Percentiles rank a stretch among this genome's conserved stretches.
Conservation (phyloP, 495 filamentous ascomycete species). For the Hyaloscypha variabilis region DNA sequence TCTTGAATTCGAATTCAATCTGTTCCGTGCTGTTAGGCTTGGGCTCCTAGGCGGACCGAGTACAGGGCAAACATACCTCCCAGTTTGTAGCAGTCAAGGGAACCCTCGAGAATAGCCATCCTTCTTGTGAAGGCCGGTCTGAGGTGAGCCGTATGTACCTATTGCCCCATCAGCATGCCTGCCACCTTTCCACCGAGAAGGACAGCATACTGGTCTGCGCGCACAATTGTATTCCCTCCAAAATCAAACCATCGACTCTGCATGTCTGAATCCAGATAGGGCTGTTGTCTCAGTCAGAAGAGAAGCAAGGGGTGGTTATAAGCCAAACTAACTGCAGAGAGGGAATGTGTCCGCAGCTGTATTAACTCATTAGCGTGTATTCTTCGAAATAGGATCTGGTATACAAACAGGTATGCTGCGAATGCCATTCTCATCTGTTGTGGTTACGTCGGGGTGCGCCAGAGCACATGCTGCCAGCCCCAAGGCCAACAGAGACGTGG, state of each 20-base stretch:
- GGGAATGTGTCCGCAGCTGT: constrained; percentile 78
- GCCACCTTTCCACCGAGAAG: background rate
- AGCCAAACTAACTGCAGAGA: constrained; percentile 51
- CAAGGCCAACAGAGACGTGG: constrained; percentile 50
- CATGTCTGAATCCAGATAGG: constrained; percentile 97
- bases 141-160: constrained; percentile 93
- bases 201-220: constrained; percentile 78
- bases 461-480: constrained; percentile 57
- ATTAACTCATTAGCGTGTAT: constrained; percentile 20
- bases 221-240: constrained; percentile 92
- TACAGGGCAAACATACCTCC: constrained; percentile 61
- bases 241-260: constrained; percentile 99
- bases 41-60: background rate
- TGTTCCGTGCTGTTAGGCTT: constrained; percentile 31
- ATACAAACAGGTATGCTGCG: constrained; percentile 57
- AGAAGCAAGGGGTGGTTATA: constrained; percentile 6
- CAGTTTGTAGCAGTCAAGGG: constrained; percentile 98
- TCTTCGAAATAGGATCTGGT: background rate
- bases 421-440: constrained; percentile 49
- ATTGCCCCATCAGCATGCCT: constrained; percentile 1
- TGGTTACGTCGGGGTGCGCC: constrained; percentile 30
- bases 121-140: constrained; percentile 84
- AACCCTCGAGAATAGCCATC: constrained; percentile 92
- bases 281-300: constrained; percentile 52
- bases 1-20: constrained; percentile 95